A percentile compares a stretch with the other conserved stretches of the same genome.
phyloP scores from a whole-genome alignment of 169 alveolate genomes.

The Plasmodium inui region DNA sequence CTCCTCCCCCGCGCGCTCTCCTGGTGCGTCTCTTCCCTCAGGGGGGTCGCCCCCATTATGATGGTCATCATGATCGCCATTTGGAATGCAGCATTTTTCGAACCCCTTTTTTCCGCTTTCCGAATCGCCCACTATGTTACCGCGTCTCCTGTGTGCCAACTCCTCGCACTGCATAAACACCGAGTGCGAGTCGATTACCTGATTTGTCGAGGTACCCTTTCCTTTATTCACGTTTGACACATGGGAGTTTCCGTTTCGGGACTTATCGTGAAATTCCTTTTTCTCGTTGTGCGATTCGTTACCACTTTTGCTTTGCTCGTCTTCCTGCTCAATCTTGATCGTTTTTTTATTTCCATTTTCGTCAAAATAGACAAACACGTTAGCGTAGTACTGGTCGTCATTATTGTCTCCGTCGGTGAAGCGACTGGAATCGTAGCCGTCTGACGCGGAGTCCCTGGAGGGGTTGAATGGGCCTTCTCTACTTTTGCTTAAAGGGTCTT shows the following conservation, averaged over 20 bases:
- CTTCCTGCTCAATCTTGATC: slow-evolving; percentile 25
- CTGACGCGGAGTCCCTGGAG: slow-evolving; percentile 8
- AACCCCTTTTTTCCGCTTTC: slow-evolving; percentile 22
- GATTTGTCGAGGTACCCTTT: slow-evolving; percentile 60
- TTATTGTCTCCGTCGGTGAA: slow-evolving; percentile 6
- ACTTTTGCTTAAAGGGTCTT: background rate
- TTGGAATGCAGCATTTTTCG: background rate
- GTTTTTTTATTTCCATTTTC: slow-evolving; percentile 79
- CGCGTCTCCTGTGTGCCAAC: background rate
- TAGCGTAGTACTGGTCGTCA: slow-evolving; percentile 51
- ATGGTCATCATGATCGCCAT: slow-evolving; percentile 46
- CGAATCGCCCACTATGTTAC: slow-evolving; percentile 53
- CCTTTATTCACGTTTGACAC: slow-evolving; percentile 48
- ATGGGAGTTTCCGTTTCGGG: slow-evolving; percentile 33
- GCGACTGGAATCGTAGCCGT: slow-evolving; percentile 9
- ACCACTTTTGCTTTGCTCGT: background rate
- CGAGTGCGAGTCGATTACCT: slow-evolving; percentile 71
- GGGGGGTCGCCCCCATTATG: slow-evolving; percentile 75
- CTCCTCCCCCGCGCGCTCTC: slow-evolving; percentile 33
- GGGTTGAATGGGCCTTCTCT: background rate
- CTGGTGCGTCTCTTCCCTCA: slow-evolving; percentile 56
- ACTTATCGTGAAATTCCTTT: slow-evolving; percentile 12
- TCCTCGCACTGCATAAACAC: slow-evolving; percentile 76
- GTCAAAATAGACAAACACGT: slow-evolving; percentile 43
- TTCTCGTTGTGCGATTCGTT: background rate